Percentiles rank a stretch among this genome's conserved stretches.
Evolutionary conservation across 768 basidiomycete genomes (phyloP).

Genomic region (Mycena capillaripes): DNA sequence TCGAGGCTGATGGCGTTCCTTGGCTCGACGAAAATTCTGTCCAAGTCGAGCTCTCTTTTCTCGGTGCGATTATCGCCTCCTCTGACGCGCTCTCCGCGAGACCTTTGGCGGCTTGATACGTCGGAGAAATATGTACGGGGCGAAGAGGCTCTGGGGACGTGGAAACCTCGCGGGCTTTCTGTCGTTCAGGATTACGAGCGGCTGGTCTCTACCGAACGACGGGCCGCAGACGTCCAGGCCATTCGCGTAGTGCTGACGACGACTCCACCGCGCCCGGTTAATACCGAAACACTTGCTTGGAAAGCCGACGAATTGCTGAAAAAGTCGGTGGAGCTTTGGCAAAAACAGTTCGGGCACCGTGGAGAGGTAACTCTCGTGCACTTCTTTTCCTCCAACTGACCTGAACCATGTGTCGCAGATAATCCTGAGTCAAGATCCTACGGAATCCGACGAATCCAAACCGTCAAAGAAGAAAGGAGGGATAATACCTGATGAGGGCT

Average conservation of each 20-base stretch:
- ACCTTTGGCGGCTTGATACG: constrained; percentile 96
- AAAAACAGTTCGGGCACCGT: constrained; percentile 81
- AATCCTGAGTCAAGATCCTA: constrained; percentile 79
- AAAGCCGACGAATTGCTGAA: constrained; percentile 73
- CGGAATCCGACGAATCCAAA: constrained; percentile 64
- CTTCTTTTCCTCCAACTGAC: background rate
- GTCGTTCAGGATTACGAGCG: constrained; percentile 90
- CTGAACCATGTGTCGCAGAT: constrained; percentile 65
- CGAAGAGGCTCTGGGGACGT: constrained; percentile 85
- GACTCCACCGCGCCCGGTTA: constrained; percentile 62
- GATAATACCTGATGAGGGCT: constrained; percentile 56
- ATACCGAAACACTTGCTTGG: constrained; percentile 73
- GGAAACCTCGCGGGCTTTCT: constrained; percentile 91
- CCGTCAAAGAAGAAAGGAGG: constrained; percentile 49
- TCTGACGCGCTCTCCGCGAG: constrained; percentile 86
- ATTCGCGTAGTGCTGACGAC: constrained; percentile 82
- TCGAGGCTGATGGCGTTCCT: constrained; percentile 84
- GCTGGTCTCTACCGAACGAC: constrained; percentile 77
- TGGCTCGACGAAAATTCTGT: constrained; percentile 80
- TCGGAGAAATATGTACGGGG: constrained; percentile 95
- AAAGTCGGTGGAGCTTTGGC: constrained; percentile 85
- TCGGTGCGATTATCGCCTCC: constrained; percentile 85
- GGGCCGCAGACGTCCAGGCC: constrained; percentile 92
- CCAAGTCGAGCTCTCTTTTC: constrained; percentile 89
- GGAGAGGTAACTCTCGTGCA: constrained; percentile 69